Evolutionary conservation across 371 early-diverging fungal genomes (phyloP), one percentile per base, ranked within the genome.

Genomic region (Mucor velutinosus): DNA sequence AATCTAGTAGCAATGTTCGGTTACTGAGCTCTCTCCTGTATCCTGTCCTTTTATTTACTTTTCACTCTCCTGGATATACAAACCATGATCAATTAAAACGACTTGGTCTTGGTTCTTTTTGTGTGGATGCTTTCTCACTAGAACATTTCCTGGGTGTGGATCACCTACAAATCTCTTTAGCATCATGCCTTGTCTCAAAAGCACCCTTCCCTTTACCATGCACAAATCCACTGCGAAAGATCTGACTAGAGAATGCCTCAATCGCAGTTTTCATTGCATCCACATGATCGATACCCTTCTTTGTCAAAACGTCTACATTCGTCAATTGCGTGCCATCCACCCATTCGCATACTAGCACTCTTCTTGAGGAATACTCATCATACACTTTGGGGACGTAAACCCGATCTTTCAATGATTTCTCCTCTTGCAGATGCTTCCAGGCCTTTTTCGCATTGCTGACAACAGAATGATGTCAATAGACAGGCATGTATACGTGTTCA

Each of bases 1-100:
- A 97, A 96, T 43, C 82, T 81, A 37, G 37, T 8, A 37, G 58
- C 29, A 19, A 25, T 23, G 4, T 0, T 59, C 5, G 47, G 7
- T 32, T 5, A 56, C 15, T 3, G 11, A 7, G 14, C 0, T 2
- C 5, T 15, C 35, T 19, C 37, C 17, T 19, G 11, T 15, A 4
- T n/a, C 21, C 33, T 3, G 2, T 12, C 35, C 93, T 92, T 91
- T 21, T 60, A 61, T 69, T 60, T 76, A 79, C 69, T 69, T 69
- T 57, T 85, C 88, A 5, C 87, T 85, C 69, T 90, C 91, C 64
- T 89, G 86, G 37, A 95, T 89, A 67, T 95, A 97, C 17, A 97
- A 85, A 2, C 97, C 97, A 76, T 97, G 97, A 65, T 97, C 97
- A 58, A 97, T 85, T n/a, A 96, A 76, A 0, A 96, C 80, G 32